Evolutionary conservation across 129 eudicot genomes (phyloP).

Genomic region (Apium graveolens): DNA sequence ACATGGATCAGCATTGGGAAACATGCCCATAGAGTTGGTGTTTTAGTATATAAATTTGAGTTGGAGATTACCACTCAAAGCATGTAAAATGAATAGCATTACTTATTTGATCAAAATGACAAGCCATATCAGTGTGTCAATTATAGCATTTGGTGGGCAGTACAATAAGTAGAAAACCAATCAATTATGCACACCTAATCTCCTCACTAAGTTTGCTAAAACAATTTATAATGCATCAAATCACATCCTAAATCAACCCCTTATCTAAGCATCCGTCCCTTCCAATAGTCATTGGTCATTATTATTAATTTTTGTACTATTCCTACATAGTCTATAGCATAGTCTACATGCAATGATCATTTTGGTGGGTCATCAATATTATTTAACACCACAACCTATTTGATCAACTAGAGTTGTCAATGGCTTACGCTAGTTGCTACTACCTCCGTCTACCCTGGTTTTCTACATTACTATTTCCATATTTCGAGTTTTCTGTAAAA

Average conservation of each 20-base stretch:
- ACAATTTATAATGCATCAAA: not conserved
- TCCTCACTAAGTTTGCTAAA: not conserved
- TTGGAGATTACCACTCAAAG: not conserved
- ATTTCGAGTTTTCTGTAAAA: no score
- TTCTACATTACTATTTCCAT: no score
- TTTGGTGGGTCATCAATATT: not conserved
- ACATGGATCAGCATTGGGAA: no score
- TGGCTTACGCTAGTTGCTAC: not conserved
- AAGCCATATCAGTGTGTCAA: not conserved
- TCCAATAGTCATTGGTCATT: not conserved
- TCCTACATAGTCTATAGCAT: not conserved
- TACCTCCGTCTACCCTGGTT: no score
- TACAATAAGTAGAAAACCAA: not conserved
- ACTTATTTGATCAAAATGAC: constrained; percentile 2
- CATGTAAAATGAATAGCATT: constrained; percentile 16
- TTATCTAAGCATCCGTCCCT: not conserved
- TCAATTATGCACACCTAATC: not conserved
- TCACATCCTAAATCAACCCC: not conserved
- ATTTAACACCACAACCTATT: not conserved
- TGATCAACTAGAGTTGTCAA: not conserved
- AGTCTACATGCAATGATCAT: not conserved
- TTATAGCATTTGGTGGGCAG: not conserved
- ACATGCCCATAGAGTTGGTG: constrained; percentile 8
- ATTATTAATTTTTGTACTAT: not conserved
- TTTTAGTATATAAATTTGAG: not conserved